These are phyloP conservation scores for Epichloe festucae DNA, from an alignment of 2,329 filamentous ascomycete species.

Conservation along the genomic window DNA sequence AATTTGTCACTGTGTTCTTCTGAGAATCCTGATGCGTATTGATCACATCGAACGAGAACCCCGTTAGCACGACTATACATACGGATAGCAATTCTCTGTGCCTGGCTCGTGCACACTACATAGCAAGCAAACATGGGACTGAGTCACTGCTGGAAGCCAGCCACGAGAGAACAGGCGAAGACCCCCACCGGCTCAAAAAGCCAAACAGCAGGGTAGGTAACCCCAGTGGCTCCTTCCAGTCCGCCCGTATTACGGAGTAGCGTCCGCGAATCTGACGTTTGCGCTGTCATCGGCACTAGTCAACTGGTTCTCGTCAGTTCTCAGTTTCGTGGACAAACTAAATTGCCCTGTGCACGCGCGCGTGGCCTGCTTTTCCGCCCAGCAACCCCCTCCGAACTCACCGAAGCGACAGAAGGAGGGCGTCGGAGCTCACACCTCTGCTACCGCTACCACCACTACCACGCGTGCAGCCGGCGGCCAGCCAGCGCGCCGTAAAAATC, in stretches of 20 bases:
- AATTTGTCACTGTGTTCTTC: too few species aligned
- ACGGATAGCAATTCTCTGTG: too few species aligned
- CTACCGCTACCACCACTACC: too few species aligned
- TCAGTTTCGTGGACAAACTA: background rate
- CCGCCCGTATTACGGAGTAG: background rate
- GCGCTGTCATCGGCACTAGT: conserved; percentile 18
- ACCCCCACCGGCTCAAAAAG: too few species aligned
- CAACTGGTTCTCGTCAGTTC: background rate
- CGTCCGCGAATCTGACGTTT: conserved; percentile 22
- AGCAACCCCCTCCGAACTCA: background rate
- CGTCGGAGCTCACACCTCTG: too few species aligned
- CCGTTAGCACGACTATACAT: too few species aligned
- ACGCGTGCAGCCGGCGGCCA: background rate
- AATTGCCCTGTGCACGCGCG: background rate
- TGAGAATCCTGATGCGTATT: too few species aligned
- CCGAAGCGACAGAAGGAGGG: background rate
- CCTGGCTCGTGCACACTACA: too few species aligned
- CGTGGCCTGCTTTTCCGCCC: background rate
- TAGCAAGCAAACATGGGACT: too few species aligned
- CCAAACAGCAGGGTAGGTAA: background rate
- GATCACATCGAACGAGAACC: too few species aligned
- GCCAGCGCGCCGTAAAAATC: background rate
- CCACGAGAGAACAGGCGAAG: too few species aligned
- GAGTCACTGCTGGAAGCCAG: too few species aligned
- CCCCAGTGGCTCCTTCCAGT: background rate